phyloP scores from a whole-genome alignment of 1,284 basidiomycete genomes.

The Cryptococcus sp. region DNA sequence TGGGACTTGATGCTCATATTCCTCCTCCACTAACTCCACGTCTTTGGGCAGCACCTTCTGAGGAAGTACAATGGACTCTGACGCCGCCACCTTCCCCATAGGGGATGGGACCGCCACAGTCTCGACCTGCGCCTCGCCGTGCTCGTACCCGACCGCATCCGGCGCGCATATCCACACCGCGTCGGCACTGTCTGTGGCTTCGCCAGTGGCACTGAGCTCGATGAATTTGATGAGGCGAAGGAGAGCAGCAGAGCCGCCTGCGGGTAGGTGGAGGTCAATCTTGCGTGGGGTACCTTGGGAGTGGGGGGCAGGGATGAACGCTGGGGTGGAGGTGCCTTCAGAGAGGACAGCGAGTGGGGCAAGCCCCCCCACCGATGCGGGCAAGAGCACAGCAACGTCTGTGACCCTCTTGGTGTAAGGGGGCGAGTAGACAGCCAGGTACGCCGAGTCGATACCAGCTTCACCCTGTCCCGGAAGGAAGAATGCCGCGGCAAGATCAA shows the following conservation, averaged over 20 bases:
- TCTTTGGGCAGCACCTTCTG: no score
- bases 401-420: neutral
- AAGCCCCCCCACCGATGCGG: neutral
- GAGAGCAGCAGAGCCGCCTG: slow-evolving; percentile 3
- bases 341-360: slow-evolving; percentile 6
- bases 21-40: no score
- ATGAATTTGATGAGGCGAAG: slow-evolving; percentile 8
- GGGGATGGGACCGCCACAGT: neutral
- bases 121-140: slow-evolving; percentile 13
- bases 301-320: neutral
- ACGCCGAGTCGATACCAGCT: neutral
- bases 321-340: neutral
- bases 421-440: slow-evolving; percentile 1
- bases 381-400: slow-evolving; percentile 8
- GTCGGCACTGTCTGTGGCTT: slow-evolving; percentile 5
- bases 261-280: slow-evolving; percentile 4
- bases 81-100: neutral
- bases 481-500: neutral
- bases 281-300: neutral
- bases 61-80: no score
- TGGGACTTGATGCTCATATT: neutral
- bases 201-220: neutral
- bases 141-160: slow-evolving; percentile 1
- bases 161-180: slow-evolving; percentile 15
- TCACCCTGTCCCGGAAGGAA: neutral